phyloP scores from a whole-genome alignment of 129 eudicot genomes.

The Glebionis coronaria region DNA sequence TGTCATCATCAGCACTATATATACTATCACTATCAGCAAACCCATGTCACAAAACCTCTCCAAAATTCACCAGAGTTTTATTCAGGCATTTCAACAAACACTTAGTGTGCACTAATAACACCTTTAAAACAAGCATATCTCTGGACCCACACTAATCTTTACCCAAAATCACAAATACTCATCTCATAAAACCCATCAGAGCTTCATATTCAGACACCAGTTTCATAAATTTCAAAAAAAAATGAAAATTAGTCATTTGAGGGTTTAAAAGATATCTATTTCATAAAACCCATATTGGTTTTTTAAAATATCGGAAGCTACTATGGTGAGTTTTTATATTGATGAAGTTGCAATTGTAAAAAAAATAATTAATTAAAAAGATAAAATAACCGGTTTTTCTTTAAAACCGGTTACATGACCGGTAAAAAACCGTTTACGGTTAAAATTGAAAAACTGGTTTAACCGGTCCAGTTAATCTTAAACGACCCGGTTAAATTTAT shows the following conservation, averaged over 20 bases:
- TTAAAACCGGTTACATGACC: too few relatives aligned
- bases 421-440: too few relatives aligned
- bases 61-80: constrained; percentile 22
- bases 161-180: constrained; percentile 16
- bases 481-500: too few relatives aligned
- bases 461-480: too few relatives aligned
- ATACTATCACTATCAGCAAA: constrained; percentile 36
- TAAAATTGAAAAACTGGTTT: too few relatives aligned
- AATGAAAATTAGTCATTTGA: constrained; percentile 35
- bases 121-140: constrained; percentile 17
- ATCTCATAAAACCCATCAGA: constrained; percentile 28
- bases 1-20: constrained; percentile 38
- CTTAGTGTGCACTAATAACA: constrained; percentile 18
- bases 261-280: constrained; percentile 34
- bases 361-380: too few relatives aligned
- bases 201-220: constrained; percentile 40
- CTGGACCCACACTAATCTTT: constrained; percentile 12
- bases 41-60: constrained; percentile 23
- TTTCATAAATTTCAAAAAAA: constrained; percentile 26
- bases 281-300: too few relatives aligned
- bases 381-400: too few relatives aligned
- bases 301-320: too few relatives aligned
- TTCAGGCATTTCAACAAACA: constrained; percentile 68
- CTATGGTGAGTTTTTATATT: too few relatives aligned
- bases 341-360: too few relatives aligned